Conservation (phyloP, 2,329 filamentous ascomycete species). For the Fusarium sp. region DNA sequence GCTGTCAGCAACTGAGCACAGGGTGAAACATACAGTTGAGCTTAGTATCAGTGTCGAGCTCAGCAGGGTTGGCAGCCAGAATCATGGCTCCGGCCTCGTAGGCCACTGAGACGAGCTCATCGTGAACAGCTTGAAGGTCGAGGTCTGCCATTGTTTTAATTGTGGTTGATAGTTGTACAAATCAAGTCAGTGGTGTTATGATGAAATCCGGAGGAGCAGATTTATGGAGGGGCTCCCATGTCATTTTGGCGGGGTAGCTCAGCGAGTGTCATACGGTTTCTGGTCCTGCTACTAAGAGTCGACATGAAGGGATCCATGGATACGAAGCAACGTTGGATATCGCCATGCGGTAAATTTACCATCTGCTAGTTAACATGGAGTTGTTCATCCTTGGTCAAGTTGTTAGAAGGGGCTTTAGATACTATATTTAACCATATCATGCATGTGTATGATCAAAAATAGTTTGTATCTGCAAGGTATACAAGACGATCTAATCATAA, state of each 20-base stretch:
- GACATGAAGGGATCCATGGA: neutral
- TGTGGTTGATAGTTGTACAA: neutral
- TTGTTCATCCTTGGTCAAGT: no score
- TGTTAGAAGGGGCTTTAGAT: neutral
- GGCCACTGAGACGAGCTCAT: constrained; percentile 69
- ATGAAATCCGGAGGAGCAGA: constrained; percentile 18
- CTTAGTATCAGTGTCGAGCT: constrained; percentile 69
- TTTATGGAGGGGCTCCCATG: constrained; percentile 41
- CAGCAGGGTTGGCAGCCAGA: constrained; percentile 67
- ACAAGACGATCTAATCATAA: neutral
- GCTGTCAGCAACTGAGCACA: neutral
- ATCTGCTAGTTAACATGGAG: neutral
- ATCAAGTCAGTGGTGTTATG: neutral
- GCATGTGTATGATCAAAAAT: no score
- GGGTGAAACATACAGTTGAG: constrained; percentile 67
- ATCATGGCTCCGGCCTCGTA: constrained; percentile 74
- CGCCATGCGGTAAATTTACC: neutral
- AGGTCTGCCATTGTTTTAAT: constrained; percentile 61
- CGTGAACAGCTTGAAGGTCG: constrained; percentile 70
- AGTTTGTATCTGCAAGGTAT: neutral
- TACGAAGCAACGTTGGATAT: neutral
- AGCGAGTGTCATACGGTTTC: neutral
- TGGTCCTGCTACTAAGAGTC: neutral
- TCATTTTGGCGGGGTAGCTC: constrained; percentile 35
- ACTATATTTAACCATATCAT: no score